A percentile compares a stretch with the other conserved stretches of the same genome.
phyloP scores from a whole-genome alignment of 768 basidiomycete genomes.

The Hygrocybe punicea region DNA sequence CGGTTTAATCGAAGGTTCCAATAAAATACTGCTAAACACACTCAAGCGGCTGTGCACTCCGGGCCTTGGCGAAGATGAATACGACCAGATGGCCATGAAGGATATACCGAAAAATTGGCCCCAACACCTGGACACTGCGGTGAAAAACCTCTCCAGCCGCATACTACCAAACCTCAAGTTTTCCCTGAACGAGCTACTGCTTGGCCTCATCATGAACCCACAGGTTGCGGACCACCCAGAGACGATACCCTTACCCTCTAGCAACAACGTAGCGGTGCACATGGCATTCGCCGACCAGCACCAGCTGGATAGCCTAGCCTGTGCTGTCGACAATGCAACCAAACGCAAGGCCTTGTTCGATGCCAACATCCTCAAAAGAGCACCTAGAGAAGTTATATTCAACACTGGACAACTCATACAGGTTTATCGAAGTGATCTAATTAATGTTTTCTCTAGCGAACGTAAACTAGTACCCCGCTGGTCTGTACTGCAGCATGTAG shows the following conservation, averaged over 20 bases:
- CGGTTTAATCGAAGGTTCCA: constrained; percentile 28
- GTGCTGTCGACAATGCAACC: constrained; percentile 4
- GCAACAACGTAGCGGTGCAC: too few species aligned
- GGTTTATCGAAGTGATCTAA: background rate
- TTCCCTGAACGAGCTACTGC: too few species aligned
- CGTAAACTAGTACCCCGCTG: background rate
- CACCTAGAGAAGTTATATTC: background rate
- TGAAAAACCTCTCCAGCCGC: background rate
- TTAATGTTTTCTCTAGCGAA: too few species aligned
- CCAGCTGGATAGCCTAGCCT: background rate
- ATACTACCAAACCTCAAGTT: too few species aligned
- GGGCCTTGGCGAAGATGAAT: constrained; percentile 16
- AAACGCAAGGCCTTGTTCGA: background rate
- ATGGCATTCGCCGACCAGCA: background rate
- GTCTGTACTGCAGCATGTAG: background rate
- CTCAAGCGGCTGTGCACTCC: constrained; percentile 26
- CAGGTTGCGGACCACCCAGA: too few species aligned
- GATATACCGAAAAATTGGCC: constrained; percentile 23
- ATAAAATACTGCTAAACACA: constrained; percentile 18
- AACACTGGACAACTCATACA: too few species aligned
- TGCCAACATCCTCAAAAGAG: background rate
- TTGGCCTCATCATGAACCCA: too few species aligned
- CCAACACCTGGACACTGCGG: constrained; percentile 21
- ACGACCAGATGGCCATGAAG: constrained; percentile 1
- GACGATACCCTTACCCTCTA: too few species aligned